A percentile compares a stretch with the other conserved stretches of the same genome.
Conservation (phyloP, 2,329 filamentous ascomycete species). For the Epichloe gansuensis region DNA sequence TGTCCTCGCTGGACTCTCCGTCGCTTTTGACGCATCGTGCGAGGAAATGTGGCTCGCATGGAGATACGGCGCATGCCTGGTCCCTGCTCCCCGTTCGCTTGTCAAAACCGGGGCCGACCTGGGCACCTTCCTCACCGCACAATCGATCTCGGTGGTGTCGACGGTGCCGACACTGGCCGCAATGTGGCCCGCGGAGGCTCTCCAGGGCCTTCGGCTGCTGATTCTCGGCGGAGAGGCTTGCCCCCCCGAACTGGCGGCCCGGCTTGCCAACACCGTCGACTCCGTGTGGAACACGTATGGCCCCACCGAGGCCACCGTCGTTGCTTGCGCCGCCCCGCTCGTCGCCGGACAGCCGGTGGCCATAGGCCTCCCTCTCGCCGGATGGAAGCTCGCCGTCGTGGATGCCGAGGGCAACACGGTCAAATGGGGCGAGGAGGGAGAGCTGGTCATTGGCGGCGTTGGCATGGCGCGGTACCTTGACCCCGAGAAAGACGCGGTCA, state of each 20-base stretch:
- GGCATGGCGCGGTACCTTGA: conserved; percentile 13
- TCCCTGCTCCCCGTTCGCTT: conserved; percentile 11
- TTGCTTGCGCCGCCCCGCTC: conserved; percentile 11
- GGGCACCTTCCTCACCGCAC: conserved; percentile 9
- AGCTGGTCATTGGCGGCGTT: conserved; percentile 13
- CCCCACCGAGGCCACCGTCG: conserved; percentile 14
- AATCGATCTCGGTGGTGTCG: conserved; percentile 12
- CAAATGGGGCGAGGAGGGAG: conserved; percentile 17
- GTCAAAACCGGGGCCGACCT: conserved; percentile 12
- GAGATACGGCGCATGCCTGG: conserved; percentile 12
- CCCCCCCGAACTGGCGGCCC: conserved; percentile 9
- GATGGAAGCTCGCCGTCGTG: conserved; percentile 13
- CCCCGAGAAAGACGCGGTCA: conserved; percentile 9
- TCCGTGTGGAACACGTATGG: conserved; percentile 15
- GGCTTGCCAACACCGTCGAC: conserved; percentile 9
- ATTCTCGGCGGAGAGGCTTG: conserved; percentile 15
- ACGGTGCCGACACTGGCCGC: conserved; percentile 13
- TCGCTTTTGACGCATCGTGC: conserved; percentile 13
- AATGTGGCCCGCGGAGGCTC: conserved; percentile 11
- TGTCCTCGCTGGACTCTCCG: conserved; percentile 12
- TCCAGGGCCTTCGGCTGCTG: conserved; percentile 10
- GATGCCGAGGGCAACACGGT: conserved; percentile 31
- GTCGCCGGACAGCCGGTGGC: conserved; percentile 8
- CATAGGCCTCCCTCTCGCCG: conserved; percentile 12
- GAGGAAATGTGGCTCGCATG: conserved; percentile 15